These are phyloP conservation scores for Coemansia sp. DNA, from an alignment of 192 early-diverging fungal genomes.

Conservation along the genomic window DNA sequence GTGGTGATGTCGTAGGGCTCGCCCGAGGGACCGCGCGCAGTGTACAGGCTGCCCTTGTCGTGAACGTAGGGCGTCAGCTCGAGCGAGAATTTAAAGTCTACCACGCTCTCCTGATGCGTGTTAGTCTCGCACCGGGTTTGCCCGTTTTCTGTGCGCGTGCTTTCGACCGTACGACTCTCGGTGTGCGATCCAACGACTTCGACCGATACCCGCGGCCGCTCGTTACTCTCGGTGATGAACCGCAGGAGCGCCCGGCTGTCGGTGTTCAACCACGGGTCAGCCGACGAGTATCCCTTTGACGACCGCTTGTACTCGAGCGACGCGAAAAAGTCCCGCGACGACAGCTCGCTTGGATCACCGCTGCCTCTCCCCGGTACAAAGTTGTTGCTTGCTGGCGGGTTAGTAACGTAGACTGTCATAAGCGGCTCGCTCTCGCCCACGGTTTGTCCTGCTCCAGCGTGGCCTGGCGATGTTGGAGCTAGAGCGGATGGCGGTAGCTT, in stretches of 20 bases:
- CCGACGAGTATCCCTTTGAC: slow-evolving; percentile 44
- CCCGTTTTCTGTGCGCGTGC: slow-evolving; percentile 4
- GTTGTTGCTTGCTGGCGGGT: slow-evolving; percentile 8
- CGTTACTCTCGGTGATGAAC: slow-evolving; percentile 46
- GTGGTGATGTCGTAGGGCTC: slow-evolving; percentile 38
- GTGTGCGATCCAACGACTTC: slow-evolving; percentile 42
- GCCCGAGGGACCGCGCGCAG: slow-evolving; percentile 16
- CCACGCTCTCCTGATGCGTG: slow-evolving; percentile 27
- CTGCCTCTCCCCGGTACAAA: slow-evolving; percentile 3
- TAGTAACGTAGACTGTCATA: background rate
- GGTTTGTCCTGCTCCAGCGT: background rate
- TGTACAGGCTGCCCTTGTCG: slow-evolving; percentile 39
- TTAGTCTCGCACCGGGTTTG: slow-evolving; percentile 8
- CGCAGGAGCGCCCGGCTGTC: slow-evolving; percentile 25
- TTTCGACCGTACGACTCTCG: slow-evolving; percentile 13
- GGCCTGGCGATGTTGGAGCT: background rate
- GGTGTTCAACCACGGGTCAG: slow-evolving; percentile 50
- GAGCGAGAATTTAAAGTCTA: slow-evolving; percentile 44
- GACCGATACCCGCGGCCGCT: slow-evolving; percentile 39
- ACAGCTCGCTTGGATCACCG: slow-evolving; percentile 3
- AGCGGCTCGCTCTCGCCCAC: slow-evolving; percentile 5
- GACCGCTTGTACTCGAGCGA: slow-evolving; percentile 47
- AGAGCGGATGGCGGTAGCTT: background rate
- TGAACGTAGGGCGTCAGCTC: slow-evolving; percentile 52
- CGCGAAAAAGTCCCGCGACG: slow-evolving; percentile 49